Evolutionary conservation across 805 yeast species (phyloP).

Genomic region (Diddensiella transvaalensis): DNA sequence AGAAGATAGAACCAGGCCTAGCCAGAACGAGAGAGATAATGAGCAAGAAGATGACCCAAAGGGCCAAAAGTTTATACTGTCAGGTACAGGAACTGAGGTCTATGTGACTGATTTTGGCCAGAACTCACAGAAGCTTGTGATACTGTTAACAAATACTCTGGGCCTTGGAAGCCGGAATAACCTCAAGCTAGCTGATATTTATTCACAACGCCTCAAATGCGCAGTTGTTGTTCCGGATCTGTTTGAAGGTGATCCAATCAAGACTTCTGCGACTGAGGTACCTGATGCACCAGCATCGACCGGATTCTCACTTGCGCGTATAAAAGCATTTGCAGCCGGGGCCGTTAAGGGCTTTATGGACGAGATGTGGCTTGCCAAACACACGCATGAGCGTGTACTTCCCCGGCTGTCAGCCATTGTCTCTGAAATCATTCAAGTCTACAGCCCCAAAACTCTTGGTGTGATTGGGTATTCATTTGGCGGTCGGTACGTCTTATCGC

Average conservation of each 20-base stretch:
- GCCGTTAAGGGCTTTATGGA: conserved; percentile 32
- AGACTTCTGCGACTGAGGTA: conserved; percentile 21
- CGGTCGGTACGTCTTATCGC: conserved; percentile 29
- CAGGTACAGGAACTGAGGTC: conserved; percentile 21
- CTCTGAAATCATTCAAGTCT: conserved; percentile 29
- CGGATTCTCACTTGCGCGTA: background rate
- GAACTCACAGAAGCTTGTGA: conserved; percentile 15
- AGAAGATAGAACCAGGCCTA: background rate
- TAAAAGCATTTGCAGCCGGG: conserved; percentile 27
- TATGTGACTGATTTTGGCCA: conserved; percentile 19
- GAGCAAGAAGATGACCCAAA: conserved; percentile 5
- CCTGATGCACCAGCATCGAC: conserved; percentile 2
- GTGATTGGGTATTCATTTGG: conserved; percentile 36
- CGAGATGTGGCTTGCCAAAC: conserved; percentile 36
- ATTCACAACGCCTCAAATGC: conserved; percentile 25
- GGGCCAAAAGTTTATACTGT: conserved; percentile 25
- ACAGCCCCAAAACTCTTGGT: conserved; percentile 28
- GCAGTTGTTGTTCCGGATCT: conserved; percentile 36
- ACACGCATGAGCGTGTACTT: conserved; percentile 30
- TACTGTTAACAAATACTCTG: conserved; percentile 32
- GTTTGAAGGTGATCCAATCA: conserved; percentile 31
- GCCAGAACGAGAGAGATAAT: conserved; percentile 1
- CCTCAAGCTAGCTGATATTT: conserved; percentile 30
- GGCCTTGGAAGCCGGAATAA: conserved; percentile 31
- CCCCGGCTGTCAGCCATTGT: conserved; percentile 27